Conservation (phyloP, 2,329 filamentous ascomycete species). For the Eutypa lata region DNA sequence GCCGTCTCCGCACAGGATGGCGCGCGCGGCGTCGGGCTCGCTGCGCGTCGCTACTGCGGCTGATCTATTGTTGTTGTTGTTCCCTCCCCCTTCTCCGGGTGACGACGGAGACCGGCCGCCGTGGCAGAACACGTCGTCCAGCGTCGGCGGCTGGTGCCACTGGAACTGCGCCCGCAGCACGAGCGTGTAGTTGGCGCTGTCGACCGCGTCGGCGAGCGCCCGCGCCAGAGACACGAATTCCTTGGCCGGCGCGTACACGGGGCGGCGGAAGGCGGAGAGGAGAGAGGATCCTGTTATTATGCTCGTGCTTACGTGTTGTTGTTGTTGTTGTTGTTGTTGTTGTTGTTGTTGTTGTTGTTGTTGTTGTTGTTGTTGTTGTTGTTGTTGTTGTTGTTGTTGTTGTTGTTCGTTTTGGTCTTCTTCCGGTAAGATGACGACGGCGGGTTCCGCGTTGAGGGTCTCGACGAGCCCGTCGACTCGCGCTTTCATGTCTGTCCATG, state of each 20-base stretch:
- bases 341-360: too few species aligned
- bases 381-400: not conserved
- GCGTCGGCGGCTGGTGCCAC: not conserved
- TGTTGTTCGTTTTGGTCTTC: constrained; percentile 17
- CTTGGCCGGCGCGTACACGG: constrained; percentile 29
- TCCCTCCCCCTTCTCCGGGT: not conserved
- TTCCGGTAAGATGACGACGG: constrained; percentile 16
- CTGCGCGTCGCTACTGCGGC: not conserved
- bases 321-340: too few species aligned
- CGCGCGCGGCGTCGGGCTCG: constrained; percentile 17
- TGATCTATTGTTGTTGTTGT: not conserved
- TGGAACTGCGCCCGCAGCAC: constrained; percentile 5
- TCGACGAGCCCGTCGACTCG: constrained; percentile 31
- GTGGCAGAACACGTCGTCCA: constrained; percentile 8
- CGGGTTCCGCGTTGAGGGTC: constrained; percentile 25
- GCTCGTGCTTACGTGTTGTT: not conserved
- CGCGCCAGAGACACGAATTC: constrained; percentile 6
- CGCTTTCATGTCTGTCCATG: constrained; percentile 23
- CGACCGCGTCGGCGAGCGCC: constrained; percentile 13
- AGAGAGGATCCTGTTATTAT: constrained; percentile 32
- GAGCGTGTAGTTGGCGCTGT: constrained; percentile 23
- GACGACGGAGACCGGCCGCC: too few species aligned
- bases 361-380: too few species aligned
- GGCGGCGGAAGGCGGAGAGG: constrained; percentile 17
- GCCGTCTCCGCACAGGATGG: constrained; percentile 36